Conservation (phyloP, 2,329 filamentous ascomycete species). For the Penicillium decumbens region DNA sequence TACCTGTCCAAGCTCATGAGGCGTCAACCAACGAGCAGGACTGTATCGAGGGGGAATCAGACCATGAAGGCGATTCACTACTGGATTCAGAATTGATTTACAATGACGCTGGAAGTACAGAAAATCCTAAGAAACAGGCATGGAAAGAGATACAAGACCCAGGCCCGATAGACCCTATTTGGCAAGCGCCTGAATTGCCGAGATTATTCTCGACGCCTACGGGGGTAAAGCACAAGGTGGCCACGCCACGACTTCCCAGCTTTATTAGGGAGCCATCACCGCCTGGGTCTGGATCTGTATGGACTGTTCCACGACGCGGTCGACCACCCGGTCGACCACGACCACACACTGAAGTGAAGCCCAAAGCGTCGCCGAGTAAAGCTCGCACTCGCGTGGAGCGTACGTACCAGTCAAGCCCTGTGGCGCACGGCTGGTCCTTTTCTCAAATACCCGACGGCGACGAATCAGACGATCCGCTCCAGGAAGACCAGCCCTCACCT, state of each 20-base stretch:
- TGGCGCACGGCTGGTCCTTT: conserved; percentile 37
- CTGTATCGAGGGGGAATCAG: neutral
- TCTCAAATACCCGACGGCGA: conserved; percentile 30
- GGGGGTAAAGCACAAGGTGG: conserved; percentile 10
- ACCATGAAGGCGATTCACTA: neutral
- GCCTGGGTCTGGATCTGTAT: conserved; percentile 35
- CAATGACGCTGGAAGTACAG: conserved; percentile 8
- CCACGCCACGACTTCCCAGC: conserved; percentile 16
- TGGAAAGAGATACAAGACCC: conserved; percentile 2
- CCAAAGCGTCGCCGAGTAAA: conserved; percentile 19
- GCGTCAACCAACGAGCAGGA: neutral
- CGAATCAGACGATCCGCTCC: conserved; percentile 44
- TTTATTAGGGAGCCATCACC: conserved; percentile 29
- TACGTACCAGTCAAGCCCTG: conserved; percentile 29
- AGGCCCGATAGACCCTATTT: conserved; percentile 15
- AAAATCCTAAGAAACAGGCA: neutral
- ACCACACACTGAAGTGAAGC: conserved; percentile 23
- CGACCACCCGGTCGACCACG: conserved; percentile 25
- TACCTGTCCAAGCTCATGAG: neutral
- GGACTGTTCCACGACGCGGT: conserved; percentile 31
- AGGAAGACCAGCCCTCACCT: conserved; percentile 33
- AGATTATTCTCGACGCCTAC: conserved; percentile 17
- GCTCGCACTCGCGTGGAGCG: conserved; percentile 18
- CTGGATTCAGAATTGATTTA: conserved; percentile 1
- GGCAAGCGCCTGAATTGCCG: conserved; percentile 22